These are phyloP conservation scores for Beauveria brongniartii DNA, from an alignment of 2,329 filamentous ascomycete species.

Conservation along the genomic window DNA sequence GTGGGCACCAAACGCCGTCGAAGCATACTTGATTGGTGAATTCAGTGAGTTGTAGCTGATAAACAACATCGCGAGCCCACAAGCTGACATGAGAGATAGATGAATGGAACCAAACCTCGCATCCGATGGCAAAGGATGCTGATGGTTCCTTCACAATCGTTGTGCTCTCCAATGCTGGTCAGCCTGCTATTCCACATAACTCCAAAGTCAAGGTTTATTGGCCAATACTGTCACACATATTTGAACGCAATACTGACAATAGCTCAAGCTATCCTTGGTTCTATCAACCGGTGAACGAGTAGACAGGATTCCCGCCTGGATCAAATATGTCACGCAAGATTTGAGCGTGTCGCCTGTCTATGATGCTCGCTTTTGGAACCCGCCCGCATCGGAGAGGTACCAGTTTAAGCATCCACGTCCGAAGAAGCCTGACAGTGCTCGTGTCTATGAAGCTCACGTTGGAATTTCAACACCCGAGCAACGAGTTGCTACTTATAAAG, in stretches of 20 bases:
- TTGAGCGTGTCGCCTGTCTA: conserved; percentile 83
- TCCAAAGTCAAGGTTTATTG: conserved; percentile 82
- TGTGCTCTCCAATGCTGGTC: conserved; percentile 63
- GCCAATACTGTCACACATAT: not conserved
- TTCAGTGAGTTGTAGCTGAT: conserved; percentile 59
- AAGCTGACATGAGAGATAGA: conserved; percentile 40
- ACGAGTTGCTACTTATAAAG: conserved; percentile 88
- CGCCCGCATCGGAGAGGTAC: conserved; percentile 67
- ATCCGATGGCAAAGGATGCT: conserved; percentile 77
- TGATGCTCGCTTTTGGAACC: conserved; percentile 96
- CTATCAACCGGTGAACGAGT: conserved; percentile 71
- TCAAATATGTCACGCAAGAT: conserved; percentile 94
- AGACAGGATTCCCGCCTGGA: conserved; percentile 91
- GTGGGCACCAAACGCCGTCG: conserved; percentile 86
- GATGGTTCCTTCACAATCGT: conserved; percentile 84
- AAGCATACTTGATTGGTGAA: conserved; percentile 83
- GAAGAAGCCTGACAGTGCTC: conserved; percentile 73
- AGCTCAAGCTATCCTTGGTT: conserved; percentile 67
- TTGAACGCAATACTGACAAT: not conserved
- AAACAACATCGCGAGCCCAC: not conserved
- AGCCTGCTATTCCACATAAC: conserved; percentile 78
- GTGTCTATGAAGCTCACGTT: conserved; percentile 98
- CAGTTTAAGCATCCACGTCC: conserved; percentile 76
- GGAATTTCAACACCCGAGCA: conserved; percentile 91
- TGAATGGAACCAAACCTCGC: conserved; percentile 74